Evolutionary conservation across 2,329 filamentous ascomycete genomes (phyloP).

Genomic region (Neopestalotiopsis sp.): DNA sequence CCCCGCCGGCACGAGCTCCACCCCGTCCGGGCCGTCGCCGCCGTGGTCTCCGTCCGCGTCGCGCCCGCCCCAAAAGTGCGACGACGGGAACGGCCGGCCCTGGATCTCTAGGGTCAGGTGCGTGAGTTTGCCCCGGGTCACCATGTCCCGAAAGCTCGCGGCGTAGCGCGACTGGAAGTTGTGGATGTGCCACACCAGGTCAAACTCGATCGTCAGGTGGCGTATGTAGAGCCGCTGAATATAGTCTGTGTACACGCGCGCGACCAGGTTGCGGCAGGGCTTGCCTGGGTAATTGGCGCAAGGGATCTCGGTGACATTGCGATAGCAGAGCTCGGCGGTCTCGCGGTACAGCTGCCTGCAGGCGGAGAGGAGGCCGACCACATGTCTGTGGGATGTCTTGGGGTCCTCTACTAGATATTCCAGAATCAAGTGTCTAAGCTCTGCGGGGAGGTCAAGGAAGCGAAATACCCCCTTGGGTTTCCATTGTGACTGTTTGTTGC

Average conservation of each 20-base stretch:
- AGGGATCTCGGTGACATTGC: constrained; percentile 28
- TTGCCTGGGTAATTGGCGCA: constrained; percentile 21
- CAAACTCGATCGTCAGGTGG: constrained; percentile 29
- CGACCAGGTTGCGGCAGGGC: constrained; percentile 26
- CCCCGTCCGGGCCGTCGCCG: constrained; percentile 16
- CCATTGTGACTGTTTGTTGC: background rate
- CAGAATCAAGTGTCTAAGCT: constrained; percentile 31
- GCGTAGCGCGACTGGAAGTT: constrained; percentile 27
- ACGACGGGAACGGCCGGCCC: constrained; percentile 25
- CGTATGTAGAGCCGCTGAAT: constrained; percentile 31
- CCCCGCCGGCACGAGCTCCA: constrained; percentile 19
- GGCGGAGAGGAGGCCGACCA: constrained; percentile 29
- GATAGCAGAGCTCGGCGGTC: constrained; percentile 32
- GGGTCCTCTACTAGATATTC: constrained; percentile 22
- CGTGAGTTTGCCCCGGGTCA: constrained; percentile 26
- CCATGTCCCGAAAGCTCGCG: constrained; percentile 29
- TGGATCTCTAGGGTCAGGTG: constrained; percentile 28
- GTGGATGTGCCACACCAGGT: constrained; percentile 26
- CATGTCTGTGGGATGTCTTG: constrained; percentile 20
- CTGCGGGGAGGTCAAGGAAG: constrained; percentile 33
- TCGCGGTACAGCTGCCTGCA: constrained; percentile 30
- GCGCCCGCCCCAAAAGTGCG: constrained; percentile 31
- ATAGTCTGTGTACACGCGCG: constrained; percentile 21
- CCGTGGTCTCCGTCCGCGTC: too few species aligned
- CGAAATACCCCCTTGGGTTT: constrained; percentile 27